Evolutionary conservation across 2,329 filamentous ascomycete species (phyloP), one percentile per base, ranked within the genome.

Genomic region (Claviceps sp.): DNA sequence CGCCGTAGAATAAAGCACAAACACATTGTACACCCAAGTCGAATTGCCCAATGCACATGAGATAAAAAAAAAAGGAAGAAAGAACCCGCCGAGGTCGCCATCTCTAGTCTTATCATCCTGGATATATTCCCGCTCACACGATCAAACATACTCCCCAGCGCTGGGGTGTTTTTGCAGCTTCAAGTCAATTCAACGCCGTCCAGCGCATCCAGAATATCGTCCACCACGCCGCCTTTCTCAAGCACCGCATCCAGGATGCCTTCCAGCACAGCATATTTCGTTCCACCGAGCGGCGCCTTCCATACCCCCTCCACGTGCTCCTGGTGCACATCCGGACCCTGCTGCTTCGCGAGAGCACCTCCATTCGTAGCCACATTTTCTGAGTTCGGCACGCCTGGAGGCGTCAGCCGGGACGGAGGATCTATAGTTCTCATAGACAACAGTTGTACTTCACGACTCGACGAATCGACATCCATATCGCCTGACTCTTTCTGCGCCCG

Each of bases 121-220:
- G n/a, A 48, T 47, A 2, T 34, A 47, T 18, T 18, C 45, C 20
- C 18, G 26, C 20, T n/a, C 13, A 40, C 20, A 7, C 24, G 24
- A 49, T 37, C 34, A 50, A 14, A 16, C 5, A 6, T 22, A 24
- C 11, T 43, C 41, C 5, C 41, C 13, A 43, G 14, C 11, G 20
- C 13, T 30, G 26, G 8, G 8, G 3, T 30, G 3, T 4, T 30
- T 30, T 34, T 34, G n/a, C 14, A 45, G 4, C 43, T 30, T 55
- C 71, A 85, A 57, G 73, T 72, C 67, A 86, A 68, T 55, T 89
- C 85, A 45, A 93, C 86, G 18, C 77, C 80, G 55, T 90, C 84
- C 58, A 97, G 69, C 1, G 85, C 90, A 56, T 85, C 81, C 63
- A 97, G 73, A 5, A 96, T 85, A 66, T 96, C 91, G 58, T 90